Base-by-base conservation (phyloP, 352 stramenopile species). In the Phytophthora nicotianae region DNA sequence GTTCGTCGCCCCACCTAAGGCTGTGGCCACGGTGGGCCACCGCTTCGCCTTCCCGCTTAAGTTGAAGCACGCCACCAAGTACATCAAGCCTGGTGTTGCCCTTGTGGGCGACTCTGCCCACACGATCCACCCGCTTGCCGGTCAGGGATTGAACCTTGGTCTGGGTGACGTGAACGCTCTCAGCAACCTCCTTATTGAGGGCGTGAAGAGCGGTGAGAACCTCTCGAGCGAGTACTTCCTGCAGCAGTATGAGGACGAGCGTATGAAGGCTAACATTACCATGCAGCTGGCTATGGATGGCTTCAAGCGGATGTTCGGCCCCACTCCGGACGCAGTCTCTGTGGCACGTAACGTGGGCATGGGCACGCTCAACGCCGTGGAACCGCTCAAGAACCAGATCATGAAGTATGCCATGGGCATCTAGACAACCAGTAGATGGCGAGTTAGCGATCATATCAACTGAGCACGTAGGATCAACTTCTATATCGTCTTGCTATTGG, bases 21-120 rank as follows among this genome's bases (percentile, higher is more conserved):
- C 83, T 16, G 78, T 83, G 3, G 70, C 88, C 23, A 74, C 91
- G 5, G 73, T 89, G n/a, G 88, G 88, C 35, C 74, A 79, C 41
- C 83, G 88, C 57, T 80, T 96, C 42, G 79, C 85, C 9, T 97
- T 97, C 74, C 89, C 91, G 29, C 81, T 98, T 50, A 94, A 94
- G 68, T 78, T 97, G 61, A 86, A 89, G 61, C 91, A 97, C 68
- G 88, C 91, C 21, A 86, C 76, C 21, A 78, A 80, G 60, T 97
- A 97, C 78, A 86, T 91, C 24, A 89, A 90, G 62, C 76, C 80
- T 0, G 79, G 92, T 33, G 72, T 98, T 26, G 94, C 91, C 8
- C 75, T 99, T 43, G 81, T 98, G 13, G 96, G 96, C 48, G 96
- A 99, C 82, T 97, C 96, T 6, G 96, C 96, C 26, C 96, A 99